Conservation (phyloP, 108 stramenopile species). For the Poteriospumella lacustris region DNA sequence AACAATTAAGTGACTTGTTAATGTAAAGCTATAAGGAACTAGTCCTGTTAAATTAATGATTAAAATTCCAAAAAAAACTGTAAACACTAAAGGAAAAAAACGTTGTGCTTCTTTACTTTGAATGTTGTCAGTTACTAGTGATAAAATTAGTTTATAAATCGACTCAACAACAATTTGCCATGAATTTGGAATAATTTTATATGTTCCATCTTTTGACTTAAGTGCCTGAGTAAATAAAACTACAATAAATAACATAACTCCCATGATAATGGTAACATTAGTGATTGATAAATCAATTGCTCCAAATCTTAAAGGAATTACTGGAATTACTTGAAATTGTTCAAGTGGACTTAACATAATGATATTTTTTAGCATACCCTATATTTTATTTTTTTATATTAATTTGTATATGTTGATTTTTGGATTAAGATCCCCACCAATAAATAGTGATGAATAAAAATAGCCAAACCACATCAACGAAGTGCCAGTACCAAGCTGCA, state of each 20-base stretch:
- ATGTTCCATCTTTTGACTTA: slow-evolving; percentile 1
- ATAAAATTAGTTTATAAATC: background rate
- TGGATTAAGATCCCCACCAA: slow-evolving; percentile 35
- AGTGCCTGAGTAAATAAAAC: background rate
- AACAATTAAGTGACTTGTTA: slow-evolving; percentile 18
- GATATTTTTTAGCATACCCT: slow-evolving; percentile 1
- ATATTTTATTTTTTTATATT: slow-evolving; percentile 21
- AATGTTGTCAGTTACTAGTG: slow-evolving; percentile 15
- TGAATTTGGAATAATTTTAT: slow-evolving; percentile 3
- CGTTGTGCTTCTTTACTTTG: slow-evolving; percentile 6
- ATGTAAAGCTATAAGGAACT: slow-evolving; percentile 5
- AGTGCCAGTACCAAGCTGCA: slow-evolving; percentile 51
- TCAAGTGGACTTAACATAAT: slow-evolving; percentile 14
- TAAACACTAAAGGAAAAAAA: slow-evolving; percentile 16
- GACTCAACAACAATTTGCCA: slow-evolving; percentile 16
- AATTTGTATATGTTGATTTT: background rate
- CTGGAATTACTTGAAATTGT: slow-evolving; percentile 8
- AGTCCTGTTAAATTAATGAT: slow-evolving; percentile 4
- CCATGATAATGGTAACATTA: background rate
- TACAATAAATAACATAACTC: background rate
- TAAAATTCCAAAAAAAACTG: slow-evolving; percentile 11
- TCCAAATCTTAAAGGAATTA: slow-evolving; percentile 3
- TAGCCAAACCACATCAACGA: slow-evolving; percentile 48
- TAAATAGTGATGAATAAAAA: slow-evolving; percentile 49
- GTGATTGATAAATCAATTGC: slow-evolving; percentile 14